Evolutionary conservation across 345 rosid species (phyloP), one percentile per base, ranked within the genome.

Genomic region (Isatis tinctoria): DNA sequence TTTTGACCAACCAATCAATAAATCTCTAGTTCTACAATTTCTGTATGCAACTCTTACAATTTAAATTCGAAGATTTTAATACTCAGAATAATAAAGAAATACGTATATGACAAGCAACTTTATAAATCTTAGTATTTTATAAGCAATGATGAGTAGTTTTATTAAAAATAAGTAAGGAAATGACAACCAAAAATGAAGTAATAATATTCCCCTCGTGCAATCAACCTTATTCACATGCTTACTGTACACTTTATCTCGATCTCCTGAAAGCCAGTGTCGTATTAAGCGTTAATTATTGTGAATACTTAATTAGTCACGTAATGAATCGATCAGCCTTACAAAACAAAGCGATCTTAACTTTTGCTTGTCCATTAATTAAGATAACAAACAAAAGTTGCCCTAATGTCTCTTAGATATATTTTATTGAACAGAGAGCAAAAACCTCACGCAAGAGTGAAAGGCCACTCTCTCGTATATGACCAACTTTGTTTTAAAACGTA

Each of bases 121-220:
- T 64, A 20, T 54, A 32, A 48, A 57, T 17, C 1, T 9, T 12
- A 7, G 12, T 56, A 10, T 69, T 62, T 16, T 3, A 0, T 14
- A 64, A 18, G 39, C 54, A 70, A 70, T 64, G 56, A 58, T 65
- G 66, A 53, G 60, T 58, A 7, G n/a, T 44, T 52, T 65, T 13
- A 3, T 3, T n/a, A 36, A 70, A 70, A 57, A 3, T 6, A 47
- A 70, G 56, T 16, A 64, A 43, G n/a, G 37, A 70, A 77, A 65
- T 71, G 76, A 71, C 80, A 77, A 49, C 80, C 39, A 77, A 71
- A 70, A 71, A 77, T 77, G 80, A 58, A 70, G 76, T 72, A 77
- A 77, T 70, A 65, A 77, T 77, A 71, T 67, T 26, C 80, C 80
- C 76, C 80, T 72, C 77, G 77, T 77, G 80, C 80, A 65, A 72